Evolutionary conservation across 2,329 filamentous ascomycete genomes (phyloP).

Genomic region (Monilinia fructigena): DNA sequence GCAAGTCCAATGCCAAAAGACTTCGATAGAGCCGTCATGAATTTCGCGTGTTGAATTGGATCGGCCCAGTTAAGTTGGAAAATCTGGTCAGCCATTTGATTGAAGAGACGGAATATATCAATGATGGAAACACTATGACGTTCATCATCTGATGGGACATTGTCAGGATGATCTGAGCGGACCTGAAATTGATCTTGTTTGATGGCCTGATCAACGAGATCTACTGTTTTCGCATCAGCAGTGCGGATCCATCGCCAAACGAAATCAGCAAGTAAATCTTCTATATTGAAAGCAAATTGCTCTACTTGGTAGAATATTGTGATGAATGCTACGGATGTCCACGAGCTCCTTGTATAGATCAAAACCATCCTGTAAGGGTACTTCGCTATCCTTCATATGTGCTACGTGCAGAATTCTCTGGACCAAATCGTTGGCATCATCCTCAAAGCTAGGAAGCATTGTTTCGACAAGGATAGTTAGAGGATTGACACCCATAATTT

Average conservation of each 20-base stretch:
- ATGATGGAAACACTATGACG: conserved; percentile 91
- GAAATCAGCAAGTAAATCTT: conserved; percentile 82
- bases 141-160: conserved; percentile 71
- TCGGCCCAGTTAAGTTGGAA: conserved; percentile 88
- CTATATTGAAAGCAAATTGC: conserved; percentile 83
- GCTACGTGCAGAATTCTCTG: conserved; percentile 74
- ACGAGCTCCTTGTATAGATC: conserved; percentile 88
- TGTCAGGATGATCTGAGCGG: conserved; percentile 60
- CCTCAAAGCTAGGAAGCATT: conserved; percentile 85
- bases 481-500: conserved; percentile 73
- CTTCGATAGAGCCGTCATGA: conserved; percentile 91
- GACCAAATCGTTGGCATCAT: conserved; percentile 83
- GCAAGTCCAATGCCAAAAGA: conserved; percentile 79
- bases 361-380: conserved; percentile 89
- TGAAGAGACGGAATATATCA: conserved; percentile 92
- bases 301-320: conserved; percentile 66
- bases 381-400: conserved; percentile 67
- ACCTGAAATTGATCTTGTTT: conserved; percentile 86
- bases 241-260: conserved; percentile 92
- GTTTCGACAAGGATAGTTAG: conserved; percentile 74
- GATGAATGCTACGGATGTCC: conserved; percentile 78
- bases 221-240: conserved; percentile 75
- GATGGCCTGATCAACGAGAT: conserved; percentile 86
- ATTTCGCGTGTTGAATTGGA: conserved; percentile 88
- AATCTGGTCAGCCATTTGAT: conserved; percentile 85